Evolutionary conservation across 306 rosid species (phyloP).

Genomic region (Cucumis cinereus): DNA sequence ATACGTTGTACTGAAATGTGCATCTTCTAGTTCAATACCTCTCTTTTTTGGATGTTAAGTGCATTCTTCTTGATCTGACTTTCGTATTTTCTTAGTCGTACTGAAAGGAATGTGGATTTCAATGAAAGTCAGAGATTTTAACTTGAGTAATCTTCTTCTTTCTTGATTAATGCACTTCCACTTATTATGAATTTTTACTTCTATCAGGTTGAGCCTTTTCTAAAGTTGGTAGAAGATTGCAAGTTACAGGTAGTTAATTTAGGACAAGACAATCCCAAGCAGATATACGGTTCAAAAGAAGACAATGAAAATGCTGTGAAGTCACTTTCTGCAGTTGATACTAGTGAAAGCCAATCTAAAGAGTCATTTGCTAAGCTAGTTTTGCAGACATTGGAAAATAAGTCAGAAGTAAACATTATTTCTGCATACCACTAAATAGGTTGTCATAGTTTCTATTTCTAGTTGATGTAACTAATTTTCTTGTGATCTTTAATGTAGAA

Average conservation of each 20-base stretch:
- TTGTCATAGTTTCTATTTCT: neutral
- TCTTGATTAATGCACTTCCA: neutral
- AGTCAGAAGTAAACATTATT: slow-evolving; percentile 31
- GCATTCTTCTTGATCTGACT: neutral
- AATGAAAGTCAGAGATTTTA: neutral
- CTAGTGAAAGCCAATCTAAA: slow-evolving; percentile 22
- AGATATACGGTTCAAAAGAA: slow-evolving; percentile 59
- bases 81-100: neutral
- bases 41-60: neutral
- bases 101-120: neutral
- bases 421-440: neutral
- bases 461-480: neutral
- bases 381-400: slow-evolving; percentile 28
- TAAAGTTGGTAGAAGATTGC: slow-evolving; percentile 42
- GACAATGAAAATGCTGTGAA: slow-evolving; percentile 44
- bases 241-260: slow-evolving; percentile 36
- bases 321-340: slow-evolving; percentile 29
- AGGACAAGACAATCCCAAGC: slow-evolving; percentile 16
- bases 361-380: slow-evolving; percentile 43
- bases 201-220: slow-evolving; percentile 68
- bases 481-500: neutral
- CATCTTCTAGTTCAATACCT: neutral
- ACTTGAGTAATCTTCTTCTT: neutral
- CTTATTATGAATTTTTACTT: neutral
- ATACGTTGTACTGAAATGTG: neutral